Conservation (phyloP, 441 rosid species). For the Pelargonium australe region DNA sequence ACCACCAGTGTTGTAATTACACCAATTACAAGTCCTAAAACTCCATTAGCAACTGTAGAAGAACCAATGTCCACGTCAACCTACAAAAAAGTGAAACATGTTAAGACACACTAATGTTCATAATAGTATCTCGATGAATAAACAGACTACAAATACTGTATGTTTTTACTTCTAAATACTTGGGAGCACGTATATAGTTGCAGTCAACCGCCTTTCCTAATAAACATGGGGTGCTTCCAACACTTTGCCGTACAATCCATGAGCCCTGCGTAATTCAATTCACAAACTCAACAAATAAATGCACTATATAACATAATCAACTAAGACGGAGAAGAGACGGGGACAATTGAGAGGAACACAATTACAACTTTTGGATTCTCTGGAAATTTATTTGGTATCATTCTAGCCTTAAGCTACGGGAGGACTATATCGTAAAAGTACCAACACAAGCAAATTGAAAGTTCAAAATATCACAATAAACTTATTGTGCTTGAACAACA, state of each 20-base stretch:
- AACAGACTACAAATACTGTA: background rate
- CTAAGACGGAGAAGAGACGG: background rate
- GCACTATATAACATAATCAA: background rate
- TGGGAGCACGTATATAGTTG: conserved; percentile 79
- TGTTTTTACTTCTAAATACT: conserved; percentile 64
- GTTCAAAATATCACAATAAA: background rate
- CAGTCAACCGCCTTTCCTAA: conserved; percentile 96
- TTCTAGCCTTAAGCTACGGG: background rate
- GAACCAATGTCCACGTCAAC: conserved; percentile 97
- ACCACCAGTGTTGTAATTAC: conserved; percentile 89
- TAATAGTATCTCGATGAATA: background rate
- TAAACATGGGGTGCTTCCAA: conserved; percentile 98
- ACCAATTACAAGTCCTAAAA: conserved; percentile 88
- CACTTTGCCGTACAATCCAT: conserved; percentile 98
- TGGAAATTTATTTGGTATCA: background rate
- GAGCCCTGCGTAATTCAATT: conserved; percentile 59
- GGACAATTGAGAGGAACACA: background rate
- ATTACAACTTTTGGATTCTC: background rate
- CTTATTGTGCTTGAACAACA: no score
- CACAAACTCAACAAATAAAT: conserved; percentile 8
- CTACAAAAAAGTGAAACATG: conserved; percentile 33
- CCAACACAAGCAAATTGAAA: background rate
- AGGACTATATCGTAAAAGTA: background rate
- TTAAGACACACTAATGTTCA: conserved; percentile 3
- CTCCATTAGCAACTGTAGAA: conserved; percentile 97